Base-by-base conservation (phyloP, 768 basidiomycete species). In the Trametes elegans region DNA sequence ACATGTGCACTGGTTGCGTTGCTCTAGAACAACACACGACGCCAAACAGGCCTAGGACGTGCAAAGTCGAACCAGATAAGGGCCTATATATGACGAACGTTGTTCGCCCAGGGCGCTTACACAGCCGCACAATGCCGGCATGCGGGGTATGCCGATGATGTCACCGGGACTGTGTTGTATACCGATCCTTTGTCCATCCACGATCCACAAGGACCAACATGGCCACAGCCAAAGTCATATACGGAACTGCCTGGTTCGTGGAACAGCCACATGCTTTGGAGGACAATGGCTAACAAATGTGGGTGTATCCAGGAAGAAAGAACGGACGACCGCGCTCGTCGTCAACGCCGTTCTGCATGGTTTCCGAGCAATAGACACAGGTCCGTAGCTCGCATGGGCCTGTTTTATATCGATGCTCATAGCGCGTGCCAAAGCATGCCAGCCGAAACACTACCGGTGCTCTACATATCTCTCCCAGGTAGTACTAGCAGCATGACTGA, bases 321-420 rank as follows among this genome's bases (percentile, higher is more conserved):
- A 87, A 50, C 69, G 76, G 21, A 93, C 92, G 0, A 71, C 82
- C 0, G 70, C 74, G 4, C 78, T 92, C 3, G 90, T 93, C 18
- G 71, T 86, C 45, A 77, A 74, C 50, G 92, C 92, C 9, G 81
- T 93, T 51, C 70, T 86, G 34, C 78, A 81, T 59, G 91, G 92
- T 5, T 93, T 93, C 66, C 73, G 84, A 41, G 90, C 87, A 4
- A 83, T 93, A 26, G 92, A 94, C 63, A 92, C 89, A n/a, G 90
- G 89, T 78, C 68, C 58, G 75, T 69, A 66, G 31, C 39, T 23
- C 6, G 5, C 53, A 36, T 57, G 82, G 84, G 85, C 27, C 81
- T 83, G 58, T 84, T 87, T 62, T 82, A 79, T 9, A 87, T 87
- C 65, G 85, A 87, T 63, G 87, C 59, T 76, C 79, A 84, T 81